Conservation (phyloP, 495 filamentous ascomycete species). For the Neurospora sp. region DNA sequence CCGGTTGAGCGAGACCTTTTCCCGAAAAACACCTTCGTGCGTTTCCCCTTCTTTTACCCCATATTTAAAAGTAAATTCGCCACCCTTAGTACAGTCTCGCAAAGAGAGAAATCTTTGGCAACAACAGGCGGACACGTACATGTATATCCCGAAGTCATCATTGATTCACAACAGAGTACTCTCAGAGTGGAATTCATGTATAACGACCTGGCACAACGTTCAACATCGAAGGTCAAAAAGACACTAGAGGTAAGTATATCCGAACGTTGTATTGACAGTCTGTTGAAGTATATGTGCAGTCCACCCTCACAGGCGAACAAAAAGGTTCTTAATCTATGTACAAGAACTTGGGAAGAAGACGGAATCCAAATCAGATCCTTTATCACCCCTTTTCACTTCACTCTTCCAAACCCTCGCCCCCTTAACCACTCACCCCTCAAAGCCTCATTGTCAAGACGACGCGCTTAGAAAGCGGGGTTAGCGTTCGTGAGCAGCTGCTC, state of each 20-base stretch:
- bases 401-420: neutral
- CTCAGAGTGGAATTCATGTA: neutral
- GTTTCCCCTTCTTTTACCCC: no score
- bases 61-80: no score
- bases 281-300: neutral
- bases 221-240: neutral
- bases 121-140: neutral
- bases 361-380: neutral
- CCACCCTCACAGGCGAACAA: neutral
- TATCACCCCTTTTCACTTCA: neutral
- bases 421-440: neutral
- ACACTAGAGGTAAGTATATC: neutral
- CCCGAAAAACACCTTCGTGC: no score
- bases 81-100: no score
- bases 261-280: neutral
- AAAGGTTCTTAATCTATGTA: neutral
- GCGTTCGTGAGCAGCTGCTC: conserved; percentile 60
- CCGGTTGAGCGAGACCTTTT: no score
- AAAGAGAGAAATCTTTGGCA: neutral
- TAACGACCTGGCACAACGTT: neutral
- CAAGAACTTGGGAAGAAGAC: neutral
- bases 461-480: conserved; percentile 42
- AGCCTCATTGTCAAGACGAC: neutral
- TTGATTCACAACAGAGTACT: neutral
- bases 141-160: neutral